Base-by-base conservation (phyloP, 1,284 basidiomycete species). In the Cutaneotrichosporon curvatum region DNA sequence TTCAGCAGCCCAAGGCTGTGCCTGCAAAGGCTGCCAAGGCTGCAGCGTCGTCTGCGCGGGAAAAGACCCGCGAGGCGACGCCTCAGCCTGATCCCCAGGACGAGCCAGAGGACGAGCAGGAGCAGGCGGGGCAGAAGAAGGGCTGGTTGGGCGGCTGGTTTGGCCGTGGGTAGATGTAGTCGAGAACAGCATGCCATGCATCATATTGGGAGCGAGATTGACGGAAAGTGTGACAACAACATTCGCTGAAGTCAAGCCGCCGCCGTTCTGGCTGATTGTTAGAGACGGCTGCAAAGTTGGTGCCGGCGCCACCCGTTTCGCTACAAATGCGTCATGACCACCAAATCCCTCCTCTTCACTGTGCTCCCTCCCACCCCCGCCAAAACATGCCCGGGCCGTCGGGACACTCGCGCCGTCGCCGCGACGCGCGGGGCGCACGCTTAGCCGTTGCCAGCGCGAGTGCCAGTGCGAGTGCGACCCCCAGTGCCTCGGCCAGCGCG, bases 61-160 rank as follows among this genome's bases (percentile, higher is more conserved):
- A 51, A 48, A 49, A 36, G 35, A 61, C 60, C 33, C 53, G 62
- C 32, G 63, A 67, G 46, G 53, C 60, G 21, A 67, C 60, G 16
- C 65, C 63, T 4, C 45, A 51, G 39, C 44, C 35, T 2, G 51
- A 46, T 23, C 43, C 40, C 40, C 37, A 52, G 30, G 47, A 51
- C 34, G 52, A 48, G 23, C 7, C 8, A 7, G 50, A 48, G 25
- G 44, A 48, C 15, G 45, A 44, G 37, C 55, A 54, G 39, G 56
- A 59, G 32, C 18, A 30, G 25, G 33, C 20, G 15, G 33, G 21
- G 22, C 19, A 21, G n/a, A 47, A 54, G 49, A 67, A 64, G 50
- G 65, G 66, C 3, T 71, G 68, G 68, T 50, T 71, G 3, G 68
- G 68, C 1, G 68, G 68, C n/a, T 71, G 68, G 68, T 69, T 69